Conservation (phyloP, 2,329 filamentous ascomycete genomes). For the Cladosporium oxysporum region DNA sequence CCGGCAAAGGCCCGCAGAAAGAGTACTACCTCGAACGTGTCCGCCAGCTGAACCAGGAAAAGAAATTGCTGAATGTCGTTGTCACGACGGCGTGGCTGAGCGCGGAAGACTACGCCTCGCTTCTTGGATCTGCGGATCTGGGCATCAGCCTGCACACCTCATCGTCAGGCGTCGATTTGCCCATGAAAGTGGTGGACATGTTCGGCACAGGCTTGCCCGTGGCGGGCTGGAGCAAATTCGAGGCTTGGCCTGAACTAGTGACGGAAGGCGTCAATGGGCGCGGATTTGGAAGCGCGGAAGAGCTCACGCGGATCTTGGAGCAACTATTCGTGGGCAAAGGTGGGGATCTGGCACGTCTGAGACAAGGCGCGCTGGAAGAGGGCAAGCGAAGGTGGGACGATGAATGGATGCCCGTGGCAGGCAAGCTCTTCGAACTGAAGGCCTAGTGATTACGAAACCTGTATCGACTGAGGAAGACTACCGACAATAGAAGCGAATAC, state of each 20-base stretch:
- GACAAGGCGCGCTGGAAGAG: conserved; percentile 74
- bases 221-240: conserved; percentile 79
- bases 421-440: conserved; percentile 58
- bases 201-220: conserved; percentile 93
- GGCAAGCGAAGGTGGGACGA: conserved; percentile 81
- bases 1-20: conserved; percentile 87
- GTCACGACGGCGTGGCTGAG: conserved; percentile 84
- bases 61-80: conserved; percentile 67
- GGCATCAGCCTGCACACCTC: conserved; percentile 92
- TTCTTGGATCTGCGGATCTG: conserved; percentile 83
- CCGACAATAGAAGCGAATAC: conserved; percentile 1
- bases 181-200: conserved; percentile 99
- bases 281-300: conserved; percentile 73
- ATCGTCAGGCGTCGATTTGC: conserved; percentile 90
- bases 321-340: conserved; percentile 61
- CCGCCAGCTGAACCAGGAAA: conserved; percentile 58
- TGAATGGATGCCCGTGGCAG: conserved; percentile 86
- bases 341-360: conserved; percentile 66
- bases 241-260: conserved; percentile 89
- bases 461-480: not conserved
- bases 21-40: conserved; percentile 71
- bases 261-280: conserved; percentile 81
- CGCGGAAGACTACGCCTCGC: conserved; percentile 76
- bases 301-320: conserved; percentile 64
- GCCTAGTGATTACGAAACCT: not conserved